Base-by-base conservation (phyloP, 371 early-diverging fungal genomes). In the Sporodiniella umbellata region DNA sequence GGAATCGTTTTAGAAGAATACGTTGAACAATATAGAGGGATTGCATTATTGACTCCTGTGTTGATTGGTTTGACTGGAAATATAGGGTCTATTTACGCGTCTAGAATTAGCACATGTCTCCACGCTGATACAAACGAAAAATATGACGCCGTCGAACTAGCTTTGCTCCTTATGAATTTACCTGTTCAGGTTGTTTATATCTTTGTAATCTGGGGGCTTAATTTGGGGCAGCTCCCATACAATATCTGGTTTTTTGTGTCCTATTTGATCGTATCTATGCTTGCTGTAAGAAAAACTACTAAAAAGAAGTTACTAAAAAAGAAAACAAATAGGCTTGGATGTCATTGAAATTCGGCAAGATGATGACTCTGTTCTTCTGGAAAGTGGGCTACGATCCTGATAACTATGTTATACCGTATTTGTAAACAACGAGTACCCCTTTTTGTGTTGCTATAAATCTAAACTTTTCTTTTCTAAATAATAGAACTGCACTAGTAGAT, bases 11-110 rank as follows among this genome's bases (percentile, higher is more conserved):
- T 94, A 40, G 92, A 91, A 53, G 64, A 73, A 8, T 89, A 79
- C 53, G 86, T 92, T 6, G 81, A 81, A 37, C 60, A 68, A 23
- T 92, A 73, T 49, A 81, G 82, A n/a, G 90, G 88, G 5, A 77
- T 94, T 44, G 93, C 92, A 4, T 53, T 87, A 44, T 64, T 88
- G 38, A 78, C 85, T 3, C 90, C 90, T 5, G 87, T 89, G 1
- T 58, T 89, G 42, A 86, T 83, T 60, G 89, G 87, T 2, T 51
- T 87, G n/a, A 80, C 84, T 11, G 93, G 94, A 21, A 92, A 93
- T 62, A 60, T 93, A 23, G 88, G 89, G 11, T 86, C 89, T 8
- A 87, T 93, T 14, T 92, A 87, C 58, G 88, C 89, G 0, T 89
- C 90, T 7, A 76, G 90, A 8, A 82, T 92, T 33, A 87, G 91